Conservation (phyloP, 805 yeast genomes). For the Ogataea nonfermentans region DNA sequence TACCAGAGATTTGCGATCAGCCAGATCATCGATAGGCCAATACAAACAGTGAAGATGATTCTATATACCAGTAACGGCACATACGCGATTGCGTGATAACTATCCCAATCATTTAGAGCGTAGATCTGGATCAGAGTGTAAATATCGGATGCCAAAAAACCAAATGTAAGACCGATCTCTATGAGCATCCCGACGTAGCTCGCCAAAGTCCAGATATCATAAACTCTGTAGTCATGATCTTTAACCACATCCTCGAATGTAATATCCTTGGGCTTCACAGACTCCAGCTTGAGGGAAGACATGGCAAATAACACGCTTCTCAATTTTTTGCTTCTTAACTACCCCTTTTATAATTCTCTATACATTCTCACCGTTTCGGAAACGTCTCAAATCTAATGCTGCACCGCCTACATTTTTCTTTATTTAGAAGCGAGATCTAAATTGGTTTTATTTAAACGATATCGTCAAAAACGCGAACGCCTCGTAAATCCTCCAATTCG, state of each 20-base stretch:
- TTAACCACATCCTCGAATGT: conserved; percentile 31
- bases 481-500: conserved; percentile 58
- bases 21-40: conserved; percentile 63
- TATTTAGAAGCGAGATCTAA: conserved; percentile 2
- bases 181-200: conserved; percentile 41
- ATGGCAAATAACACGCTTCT: conserved; percentile 2
- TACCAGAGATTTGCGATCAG: conserved; percentile 54
- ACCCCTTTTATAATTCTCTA: conserved; percentile 6
- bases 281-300: conserved; percentile 6
- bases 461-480: conserved; percentile 41
- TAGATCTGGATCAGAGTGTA: conserved; percentile 75
- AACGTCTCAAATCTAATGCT: conserved; percentile 3
- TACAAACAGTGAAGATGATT: conserved; percentile 54
- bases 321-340: not conserved
- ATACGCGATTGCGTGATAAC: conserved; percentile 32
- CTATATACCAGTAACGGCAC: conserved; percentile 33
- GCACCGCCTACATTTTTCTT: conserved; percentile 9
- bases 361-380: conserved; percentile 10
- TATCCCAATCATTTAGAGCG: conserved; percentile 53
- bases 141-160: conserved; percentile 64
- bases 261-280: conserved; percentile 23
- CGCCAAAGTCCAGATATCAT: conserved; percentile 41
- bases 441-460: conserved; percentile 3
- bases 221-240: conserved; percentile 36
- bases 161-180: conserved; percentile 46